Evolutionary conservation across 345 rosid species (phyloP).

Genomic region (Salix udensis): DNA sequence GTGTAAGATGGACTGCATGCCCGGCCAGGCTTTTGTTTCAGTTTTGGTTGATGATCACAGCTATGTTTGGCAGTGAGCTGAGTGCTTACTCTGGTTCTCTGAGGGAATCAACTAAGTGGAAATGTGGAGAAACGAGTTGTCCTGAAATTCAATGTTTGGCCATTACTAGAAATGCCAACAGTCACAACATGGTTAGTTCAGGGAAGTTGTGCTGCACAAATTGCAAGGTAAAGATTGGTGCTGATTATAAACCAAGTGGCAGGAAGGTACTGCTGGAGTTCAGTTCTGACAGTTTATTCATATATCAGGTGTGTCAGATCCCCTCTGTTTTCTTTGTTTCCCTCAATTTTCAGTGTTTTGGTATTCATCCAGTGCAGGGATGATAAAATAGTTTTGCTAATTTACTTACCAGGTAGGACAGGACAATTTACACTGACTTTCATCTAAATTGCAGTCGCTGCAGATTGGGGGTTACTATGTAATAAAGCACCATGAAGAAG

Average conservation of each 20-base stretch:
- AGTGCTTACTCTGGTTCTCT: slow-evolving; percentile 10
- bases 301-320: slow-evolving; percentile 44
- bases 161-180: slow-evolving; percentile 37
- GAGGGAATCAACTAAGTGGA: slow-evolving; percentile 7
- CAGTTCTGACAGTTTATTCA: slow-evolving; percentile 30
- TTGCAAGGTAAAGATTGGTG: slow-evolving; percentile 24
- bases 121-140: slow-evolving; percentile 19
- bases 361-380: not conserved
- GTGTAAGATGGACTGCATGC: slow-evolving; percentile 29
- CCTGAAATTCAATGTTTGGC: slow-evolving; percentile 52
- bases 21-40: slow-evolving; percentile 20
- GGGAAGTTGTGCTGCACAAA: slow-evolving; percentile 42
- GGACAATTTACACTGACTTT: slow-evolving; percentile 6
- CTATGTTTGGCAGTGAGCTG: slow-evolving; percentile 1
- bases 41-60: slow-evolving; percentile 14
- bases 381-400: not conserved
- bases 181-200: slow-evolving; percentile 21
- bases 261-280: slow-evolving; percentile 64
- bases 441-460: slow-evolving; percentile 49
- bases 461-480: slow-evolving; percentile 72
- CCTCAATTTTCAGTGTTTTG: not conserved
- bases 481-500: slow-evolving; percentile 47
- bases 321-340: not conserved
- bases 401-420: not conserved
- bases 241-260: slow-evolving; percentile 26